Percentiles rank a stretch among this genome's conserved stretches.
Conservation (phyloP, 1,139 yeast species). For the Taiozyma sp. region DNA sequence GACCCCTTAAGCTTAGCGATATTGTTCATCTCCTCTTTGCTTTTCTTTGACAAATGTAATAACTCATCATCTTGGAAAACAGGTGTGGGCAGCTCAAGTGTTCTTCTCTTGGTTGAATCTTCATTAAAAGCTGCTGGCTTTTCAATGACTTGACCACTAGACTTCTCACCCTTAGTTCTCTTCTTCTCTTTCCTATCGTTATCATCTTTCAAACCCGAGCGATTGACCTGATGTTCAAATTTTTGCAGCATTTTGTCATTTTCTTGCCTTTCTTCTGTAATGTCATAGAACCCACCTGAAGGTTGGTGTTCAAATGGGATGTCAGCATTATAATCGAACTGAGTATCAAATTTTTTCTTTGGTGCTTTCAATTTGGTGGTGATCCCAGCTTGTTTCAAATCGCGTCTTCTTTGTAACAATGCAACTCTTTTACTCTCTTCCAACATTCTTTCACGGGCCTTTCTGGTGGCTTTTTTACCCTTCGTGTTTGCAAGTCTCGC, state of each 20-base stretch:
- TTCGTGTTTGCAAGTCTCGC: conserved; percentile 90
- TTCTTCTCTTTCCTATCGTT: conserved; percentile 20
- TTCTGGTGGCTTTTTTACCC: conserved; percentile 92
- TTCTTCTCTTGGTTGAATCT: conserved; percentile 47
- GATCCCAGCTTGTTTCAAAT: conserved; percentile 82
- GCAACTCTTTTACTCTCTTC: conserved; percentile 76
- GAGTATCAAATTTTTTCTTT: conserved; percentile 51
- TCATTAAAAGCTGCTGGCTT: conserved; percentile 28
- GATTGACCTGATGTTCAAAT: conserved; percentile 44
- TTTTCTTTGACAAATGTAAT: conserved; percentile 27
- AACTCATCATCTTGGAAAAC: conserved; percentile 33
- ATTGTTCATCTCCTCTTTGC: conserved; percentile 12
- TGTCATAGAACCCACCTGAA: conserved; percentile 64
- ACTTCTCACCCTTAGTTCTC: conserved; percentile 20
- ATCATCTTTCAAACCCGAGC: conserved; percentile 43
- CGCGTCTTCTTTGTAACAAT: conserved; percentile 75
- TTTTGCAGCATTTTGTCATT: conserved; percentile 36
- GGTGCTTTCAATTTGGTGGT: conserved; percentile 39
- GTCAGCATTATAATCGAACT: conserved; percentile 80
- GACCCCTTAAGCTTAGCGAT: neutral
- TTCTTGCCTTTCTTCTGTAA: conserved; percentile 46
- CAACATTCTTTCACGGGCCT: conserved; percentile 78
- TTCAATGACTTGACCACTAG: conserved; percentile 15
- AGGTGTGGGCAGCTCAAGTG: conserved; percentile 52
- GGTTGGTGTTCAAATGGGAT: conserved; percentile 81